Base-by-base conservation (phyloP, 495 filamentous ascomycete genomes). In the Daldinia grandis region DNA sequence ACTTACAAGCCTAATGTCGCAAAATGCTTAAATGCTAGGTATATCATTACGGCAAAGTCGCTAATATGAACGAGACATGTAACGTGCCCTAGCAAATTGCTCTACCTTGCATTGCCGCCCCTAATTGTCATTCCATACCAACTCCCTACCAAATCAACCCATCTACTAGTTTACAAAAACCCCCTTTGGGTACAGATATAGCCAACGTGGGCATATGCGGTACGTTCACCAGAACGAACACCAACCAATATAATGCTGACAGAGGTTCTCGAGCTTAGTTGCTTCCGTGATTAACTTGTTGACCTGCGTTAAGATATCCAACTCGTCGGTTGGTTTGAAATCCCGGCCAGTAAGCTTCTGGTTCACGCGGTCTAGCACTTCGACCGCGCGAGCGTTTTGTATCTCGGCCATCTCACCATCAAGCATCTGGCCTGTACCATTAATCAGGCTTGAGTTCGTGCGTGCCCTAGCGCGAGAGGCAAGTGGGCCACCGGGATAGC, bases 231-330 rank as follows among this genome's bases (percentile, higher is more conserved):
- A 95, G 85, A 95, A 96, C 80, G 91, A 94, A 79, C 93, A 97
- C 93, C 93, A 96, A 59, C 95, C 95, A 65, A 98, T 98, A 79
- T 98, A 99, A 82, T 98, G 95, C 82, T 98, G 95, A 76, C 96
- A 98, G 63, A 99, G 85, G 81, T 98, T 98, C 84, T 98, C 96
- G 50, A 98, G 84, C 72, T 93, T 98, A 5, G 95, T 98, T 19
- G 96, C 96, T 81, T 99, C 95, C 35, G 90, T 89, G 66, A 98
- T 91, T 73, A 98, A 80, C 79, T 94, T 95, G 76, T 97, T 94
- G 2, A 99, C 96, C 78, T 98, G 96, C 38, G 89, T 87, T 17
- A 91, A 89, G n/a, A 96, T 88, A 57, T 87, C 89, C 62, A 99
- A 84, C 80, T 98, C 95, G 67, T 94, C 92, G 10, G 86, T 81